phyloP scores from a whole-genome alignment of 2,329 filamentous ascomycete species.

The Colletotrichum musae region DNA sequence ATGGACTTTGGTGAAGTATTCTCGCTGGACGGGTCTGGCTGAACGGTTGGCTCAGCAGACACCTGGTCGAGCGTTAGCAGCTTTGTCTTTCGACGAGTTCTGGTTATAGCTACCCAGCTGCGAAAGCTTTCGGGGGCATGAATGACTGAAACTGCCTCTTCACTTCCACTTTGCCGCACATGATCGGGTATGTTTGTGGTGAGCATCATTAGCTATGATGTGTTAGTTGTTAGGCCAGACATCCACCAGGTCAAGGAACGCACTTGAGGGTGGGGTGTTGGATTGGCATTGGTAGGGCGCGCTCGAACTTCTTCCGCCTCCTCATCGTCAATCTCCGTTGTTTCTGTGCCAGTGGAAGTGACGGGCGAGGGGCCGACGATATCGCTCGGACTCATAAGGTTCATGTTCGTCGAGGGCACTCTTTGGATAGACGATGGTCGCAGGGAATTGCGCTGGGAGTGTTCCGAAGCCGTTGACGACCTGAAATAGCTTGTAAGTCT shows the following conservation, averaged over 20 bases:
- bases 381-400: constrained; percentile 74
- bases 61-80: constrained; percentile 54
- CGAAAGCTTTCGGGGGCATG: constrained; percentile 89
- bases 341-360: constrained; percentile 86
- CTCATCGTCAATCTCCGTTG: constrained; percentile 88
- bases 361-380: constrained; percentile 87
- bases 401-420: constrained; percentile 66
- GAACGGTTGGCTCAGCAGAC: constrained; percentile 56
- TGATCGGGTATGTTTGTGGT: constrained; percentile 71
- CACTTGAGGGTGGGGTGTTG: constrained; percentile 56
- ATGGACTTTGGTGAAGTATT: constrained; percentile 56
- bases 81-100: neutral
- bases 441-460: constrained; percentile 60
- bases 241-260: constrained; percentile 30
- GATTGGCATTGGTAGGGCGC: constrained; percentile 52
- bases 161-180: constrained; percentile 72
- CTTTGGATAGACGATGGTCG: constrained; percentile 66
- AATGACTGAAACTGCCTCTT: constrained; percentile 91
- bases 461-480: constrained; percentile 57
- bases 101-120: constrained; percentile 75
- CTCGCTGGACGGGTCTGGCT: constrained; percentile 52
- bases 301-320: constrained; percentile 71
- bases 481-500: constrained; percentile 52
- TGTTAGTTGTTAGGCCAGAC: constrained; percentile 2
- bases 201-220: constrained; percentile 63